Base-by-base conservation (phyloP, 2,329 filamentous ascomycete species). In the Beauveria caledonica region DNA sequence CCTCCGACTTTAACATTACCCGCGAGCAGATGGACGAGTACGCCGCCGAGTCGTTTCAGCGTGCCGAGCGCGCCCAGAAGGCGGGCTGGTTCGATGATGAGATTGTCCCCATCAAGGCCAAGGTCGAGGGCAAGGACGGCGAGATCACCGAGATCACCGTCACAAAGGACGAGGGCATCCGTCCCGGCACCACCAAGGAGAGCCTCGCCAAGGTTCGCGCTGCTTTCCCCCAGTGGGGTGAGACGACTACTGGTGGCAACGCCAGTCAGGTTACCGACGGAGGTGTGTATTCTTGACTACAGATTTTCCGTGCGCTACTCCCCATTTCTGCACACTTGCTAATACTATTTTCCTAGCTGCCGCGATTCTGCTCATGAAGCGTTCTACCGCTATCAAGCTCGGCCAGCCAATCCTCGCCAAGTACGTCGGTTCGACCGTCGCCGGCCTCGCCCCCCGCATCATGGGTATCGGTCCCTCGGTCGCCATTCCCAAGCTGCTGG, bases 211-310 rank as follows among this genome's bases (percentile, higher is more conserved):
- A 97, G 84, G 88, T 99, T 69, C 86, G 92, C 54, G 83, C 88
- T 23, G 94, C 94, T 1, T 97, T 99, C 81, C 86, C 92, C 13
- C 86, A 94, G 68, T 97, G 89, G 79, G 94, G 94, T 3, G 83
- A 90, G 68, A 85, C 81, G 70, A 94, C 88, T 46, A 96, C 92
- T 27, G 94, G 92, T 64, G 94, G 94, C 62, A 99, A 99, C 75
- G 91, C 92, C 65, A 92, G 87, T 66, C 94, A 99, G 76, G 86
- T 97, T 63, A 97, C 94, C 13, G 94, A 99, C 71, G 94, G 94
- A 70, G 87, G 84, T 86, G 69, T 69, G 79, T 74, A 64, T 29
- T 56, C 36, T 39, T 9, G 27, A 49, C 27, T 49, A 8, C 6
- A 5, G 1, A 27, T 23, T 19, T 19, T 15, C 3, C 23, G 15